A percentile compares a stretch with the other conserved stretches of the same genome.
phyloP scores from a whole-genome alignment of 2,329 filamentous ascomycete species.

The Arthrobotrys musiformis region DNA sequence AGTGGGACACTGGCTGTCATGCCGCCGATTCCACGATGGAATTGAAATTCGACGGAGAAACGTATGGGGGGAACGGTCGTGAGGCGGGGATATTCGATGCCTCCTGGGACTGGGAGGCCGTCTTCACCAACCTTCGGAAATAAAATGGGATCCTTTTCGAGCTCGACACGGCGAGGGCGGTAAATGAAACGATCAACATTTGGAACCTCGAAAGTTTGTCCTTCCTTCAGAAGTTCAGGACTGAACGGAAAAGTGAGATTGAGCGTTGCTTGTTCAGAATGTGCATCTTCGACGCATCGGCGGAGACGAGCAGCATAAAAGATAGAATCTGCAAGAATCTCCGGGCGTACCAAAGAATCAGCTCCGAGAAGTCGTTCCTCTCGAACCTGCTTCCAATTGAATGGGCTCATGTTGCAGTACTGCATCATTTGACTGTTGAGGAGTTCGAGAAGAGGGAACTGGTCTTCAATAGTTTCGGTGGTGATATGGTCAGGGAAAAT shows the following conservation, averaged over 20 bases:
- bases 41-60: constrained; percentile 51
- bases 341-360: constrained; percentile 3
- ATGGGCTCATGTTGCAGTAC: constrained; percentile 46
- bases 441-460: constrained; percentile 28
- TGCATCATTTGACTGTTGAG: constrained; percentile 25
- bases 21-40: constrained; percentile 39
- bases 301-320: constrained; percentile 38
- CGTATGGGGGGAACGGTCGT: constrained; percentile 25
- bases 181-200: constrained; percentile 29
- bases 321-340: constrained; percentile 31
- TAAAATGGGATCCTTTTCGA: constrained; percentile 4
- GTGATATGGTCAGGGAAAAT: constrained; percentile 32
- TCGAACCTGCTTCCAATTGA: constrained; percentile 42
- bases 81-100: neutral
- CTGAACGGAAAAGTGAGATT: constrained; percentile 10
- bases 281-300: constrained; percentile 8
- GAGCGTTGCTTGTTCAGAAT: neutral
- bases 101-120: neutral
- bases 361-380: constrained; percentile 19
- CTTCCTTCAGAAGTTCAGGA: neutral
- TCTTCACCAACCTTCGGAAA: neutral
- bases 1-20: constrained; percentile 8
- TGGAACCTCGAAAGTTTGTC: constrained; percentile 21
- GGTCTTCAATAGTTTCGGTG: constrained; percentile 21
- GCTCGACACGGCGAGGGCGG: constrained; percentile 37